Evolutionary conservation across 2,329 filamentous ascomycete genomes (phyloP).

Genomic region (Alternaria sp.): DNA sequence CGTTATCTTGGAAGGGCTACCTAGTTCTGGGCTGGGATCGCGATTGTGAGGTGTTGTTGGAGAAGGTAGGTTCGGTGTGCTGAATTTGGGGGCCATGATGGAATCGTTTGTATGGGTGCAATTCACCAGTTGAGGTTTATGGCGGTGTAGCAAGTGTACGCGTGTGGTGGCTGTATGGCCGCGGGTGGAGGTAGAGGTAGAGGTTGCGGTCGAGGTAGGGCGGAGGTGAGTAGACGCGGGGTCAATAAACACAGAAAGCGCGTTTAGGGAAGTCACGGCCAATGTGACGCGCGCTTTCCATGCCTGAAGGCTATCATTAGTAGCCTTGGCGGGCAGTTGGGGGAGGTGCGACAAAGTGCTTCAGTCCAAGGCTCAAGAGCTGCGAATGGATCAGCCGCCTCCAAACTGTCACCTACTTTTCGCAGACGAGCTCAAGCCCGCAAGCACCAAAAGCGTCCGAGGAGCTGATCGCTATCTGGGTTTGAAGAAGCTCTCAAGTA

Average conservation of each 20-base stretch:
- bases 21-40: slow-evolving; percentile 43
- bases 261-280: slow-evolving; percentile 5
- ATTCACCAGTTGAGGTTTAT: neutral
- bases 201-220: slow-evolving; percentile 8
- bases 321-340: slow-evolving; percentile 18
- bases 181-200: slow-evolving; percentile 15
- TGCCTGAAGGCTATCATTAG: neutral
- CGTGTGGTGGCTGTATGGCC: slow-evolving; percentile 9
- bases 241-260: slow-evolving; percentile 5
- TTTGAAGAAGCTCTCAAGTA: neutral
- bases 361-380: neutral
- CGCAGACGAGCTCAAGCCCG: neutral
- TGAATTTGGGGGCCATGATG: slow-evolving; percentile 8
- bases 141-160: slow-evolving; percentile 12
- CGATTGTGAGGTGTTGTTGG: slow-evolving; percentile 5
- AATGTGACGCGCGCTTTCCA: slow-evolving; percentile 17
- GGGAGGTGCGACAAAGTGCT: slow-evolving; percentile 4
- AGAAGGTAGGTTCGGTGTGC: slow-evolving; percentile 6
- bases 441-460: neutral
- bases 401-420: neutral
- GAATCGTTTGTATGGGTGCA: neutral
- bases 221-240: neutral
- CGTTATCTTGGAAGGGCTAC: slow-evolving; percentile 36
- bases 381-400: neutral
- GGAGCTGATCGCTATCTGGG: neutral